Conservation (phyloP, 2,329 filamentous ascomycete species). For the Orbilia quercus region DNA sequence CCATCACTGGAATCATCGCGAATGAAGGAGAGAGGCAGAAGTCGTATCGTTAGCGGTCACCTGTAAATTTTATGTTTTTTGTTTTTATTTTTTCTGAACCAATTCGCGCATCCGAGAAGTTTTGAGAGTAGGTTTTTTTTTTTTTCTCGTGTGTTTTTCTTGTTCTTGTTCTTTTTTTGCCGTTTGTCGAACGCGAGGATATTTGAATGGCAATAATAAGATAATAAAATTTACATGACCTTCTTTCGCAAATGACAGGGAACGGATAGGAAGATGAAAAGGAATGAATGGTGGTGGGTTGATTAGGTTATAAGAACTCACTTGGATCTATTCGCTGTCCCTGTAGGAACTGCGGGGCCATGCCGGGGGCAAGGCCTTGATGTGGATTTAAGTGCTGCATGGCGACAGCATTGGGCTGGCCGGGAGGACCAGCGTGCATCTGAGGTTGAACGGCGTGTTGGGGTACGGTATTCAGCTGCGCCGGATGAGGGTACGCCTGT, state of each 20-base stretch:
- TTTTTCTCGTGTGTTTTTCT: no score
- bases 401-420: slow-evolving; percentile 58
- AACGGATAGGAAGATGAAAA: not conserved
- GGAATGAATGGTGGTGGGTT: not conserved
- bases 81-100: slow-evolving; percentile 48
- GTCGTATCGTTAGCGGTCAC: slow-evolving; percentile 50
- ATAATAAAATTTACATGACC: slow-evolving; percentile 48
- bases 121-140: slow-evolving; percentile 30
- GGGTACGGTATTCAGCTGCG: slow-evolving; percentile 58
- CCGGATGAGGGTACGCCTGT: slow-evolving; percentile 58
- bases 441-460: slow-evolving; percentile 60
- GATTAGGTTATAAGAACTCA: slow-evolving; percentile 20
- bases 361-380: slow-evolving; percentile 47
- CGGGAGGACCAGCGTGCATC: slow-evolving; percentile 59
- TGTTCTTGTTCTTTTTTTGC: slow-evolving; percentile 5
- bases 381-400: slow-evolving; percentile 60
- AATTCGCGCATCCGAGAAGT: slow-evolving; percentile 53
- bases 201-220: slow-evolving; percentile 16
- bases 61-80: no score
- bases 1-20: slow-evolving; percentile 40
- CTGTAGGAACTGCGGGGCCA: slow-evolving; percentile 51
- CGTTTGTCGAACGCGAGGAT: slow-evolving; percentile 36
- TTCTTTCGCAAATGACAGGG: slow-evolving; percentile 46
- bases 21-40: slow-evolving; percentile 15
- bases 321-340: slow-evolving; percentile 45